Evolutionary conservation across 2,329 filamentous ascomycete species (phyloP), one percentile per base, ranked within the genome.

Genomic region (Penicillium sp.): DNA sequence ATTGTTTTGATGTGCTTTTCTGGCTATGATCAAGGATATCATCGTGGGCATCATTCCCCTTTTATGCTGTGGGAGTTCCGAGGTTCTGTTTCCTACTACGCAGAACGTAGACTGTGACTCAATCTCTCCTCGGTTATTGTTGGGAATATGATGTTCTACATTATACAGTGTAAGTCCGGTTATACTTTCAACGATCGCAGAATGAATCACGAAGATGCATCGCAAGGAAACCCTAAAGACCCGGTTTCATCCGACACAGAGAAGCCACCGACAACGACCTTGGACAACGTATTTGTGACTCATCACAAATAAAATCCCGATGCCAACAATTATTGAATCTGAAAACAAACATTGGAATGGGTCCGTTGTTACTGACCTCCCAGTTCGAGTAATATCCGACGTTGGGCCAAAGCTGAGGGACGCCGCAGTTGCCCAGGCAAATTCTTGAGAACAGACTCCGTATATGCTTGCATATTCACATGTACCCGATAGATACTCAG

Each of bases 101-200:
- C 52, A 55, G 42, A 55, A 50, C 42, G n/a, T 29, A 55, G 52
- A 55, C 29, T 42, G 24, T 51, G 52, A 40, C n/a, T 40, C 38
- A 40, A 16, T 16, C 5, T 6, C 16, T n/a, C 34, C 44, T 49
- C 45, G 24, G 36, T 4, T 27, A 27, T 42, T 36, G 47, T 42
- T 42, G 34, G 32, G 34, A 8, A 44, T 13, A 14, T 11, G 36
- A 5, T 46, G 52, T 47, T 51, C 52, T 43, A 27, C 31, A 38
- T 42, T 55, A 36, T 51, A 51, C 47, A 55, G 47, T 55, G 52
- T 54, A 54, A 46, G 29, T 9, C 24, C 3, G 42, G n/a, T 55
- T 43, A 46, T 34, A 47, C 13, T 39, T 5, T 46, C 16, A 44
- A 2, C 13, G 9, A 31, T 36, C 13, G 34, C n/a, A 36, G 11